Base-by-base conservation (phyloP, 352 stramenopile genomes). In the Thalassiosira exigua region DNA sequence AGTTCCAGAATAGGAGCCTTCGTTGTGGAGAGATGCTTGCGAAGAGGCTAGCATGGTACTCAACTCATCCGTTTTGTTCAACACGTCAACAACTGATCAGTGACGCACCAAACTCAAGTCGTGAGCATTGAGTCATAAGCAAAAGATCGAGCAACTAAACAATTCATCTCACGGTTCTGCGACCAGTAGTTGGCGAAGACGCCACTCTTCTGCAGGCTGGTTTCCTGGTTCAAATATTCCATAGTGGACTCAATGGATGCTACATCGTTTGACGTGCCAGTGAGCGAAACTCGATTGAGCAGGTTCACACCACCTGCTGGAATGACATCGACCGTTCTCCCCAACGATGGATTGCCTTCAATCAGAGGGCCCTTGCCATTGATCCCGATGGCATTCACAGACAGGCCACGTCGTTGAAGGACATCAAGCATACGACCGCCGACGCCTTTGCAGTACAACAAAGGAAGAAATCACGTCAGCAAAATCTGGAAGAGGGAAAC, bases 401-500 rank as follows among this genome's bases (percentile, higher is more conserved):
- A 70, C 42, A 75, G 22, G 14, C 59, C 59, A 21, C 41, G 19
- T 44, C 33, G 27, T 46, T 72, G 51, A 5, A 80, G 68, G 17
- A 81, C 60, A 70, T 84, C 76, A 9, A 69, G 24, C 39, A 84
- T 75, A 42, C 76, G 69, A 17, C 76, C 76, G 29, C 51, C 32
- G 65, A 84, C 70, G 48, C 75, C 74, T 74, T 14, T 33, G 3
- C 65, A 21, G 26, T 12, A 26, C 48, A 26, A 53, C 29, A 54
- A 71, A 33, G 14, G 33, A 60, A 50, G 3, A 52, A 36, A 14
- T 36, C 4, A 4, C 19, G 46, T 9, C 17, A 9, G 19, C 27
- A 24, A 30, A 30, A 50, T 26, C 27, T 19, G 14, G 3, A n/a
- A 26, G 2, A 36, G 19, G 46, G 3, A 32, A 58, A 42, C 7